These are phyloP conservation scores for Monosporascus sp. DNA, from an alignment of 2,329 filamentous ascomycete genomes.

Conservation along the genomic window DNA sequence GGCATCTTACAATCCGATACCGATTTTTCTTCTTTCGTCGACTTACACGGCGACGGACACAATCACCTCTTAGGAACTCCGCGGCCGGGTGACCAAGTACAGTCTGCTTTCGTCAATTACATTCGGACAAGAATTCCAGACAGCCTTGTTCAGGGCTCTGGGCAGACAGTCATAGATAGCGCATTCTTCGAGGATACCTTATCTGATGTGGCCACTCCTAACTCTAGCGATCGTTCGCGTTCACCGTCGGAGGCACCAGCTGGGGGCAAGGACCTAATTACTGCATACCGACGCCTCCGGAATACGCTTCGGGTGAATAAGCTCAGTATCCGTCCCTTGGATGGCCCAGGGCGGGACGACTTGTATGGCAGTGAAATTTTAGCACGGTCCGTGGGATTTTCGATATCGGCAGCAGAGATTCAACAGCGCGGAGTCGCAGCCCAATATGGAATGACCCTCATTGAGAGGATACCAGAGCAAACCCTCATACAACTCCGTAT, in stretches of 20 bases:
- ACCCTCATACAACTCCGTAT: slow-evolving; percentile 82
- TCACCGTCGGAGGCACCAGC: slow-evolving; percentile 29
- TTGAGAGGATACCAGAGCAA: slow-evolving; percentile 81
- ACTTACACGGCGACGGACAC: slow-evolving; percentile 43
- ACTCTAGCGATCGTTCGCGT: slow-evolving; percentile 28
- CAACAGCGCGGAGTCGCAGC: slow-evolving; percentile 80
- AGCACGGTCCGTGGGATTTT: slow-evolving; percentile 67
- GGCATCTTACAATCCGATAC: slow-evolving; percentile 58
- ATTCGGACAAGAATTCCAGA: slow-evolving; percentile 32
- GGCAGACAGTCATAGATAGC: slow-evolving; percentile 30
- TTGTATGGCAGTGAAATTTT: slow-evolving; percentile 54
- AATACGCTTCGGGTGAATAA: slow-evolving; percentile 54
- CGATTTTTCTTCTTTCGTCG: slow-evolving; percentile 65
- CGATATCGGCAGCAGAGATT: slow-evolving; percentile 85
- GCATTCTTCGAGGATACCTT: slow-evolving; percentile 44
- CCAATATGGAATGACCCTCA: slow-evolving; percentile 65
- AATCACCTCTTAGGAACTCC: slow-evolving; percentile 14
- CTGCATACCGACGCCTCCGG: slow-evolving; percentile 55
- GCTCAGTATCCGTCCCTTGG: slow-evolving; percentile 28
- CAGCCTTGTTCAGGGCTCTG: slow-evolving; percentile 34
- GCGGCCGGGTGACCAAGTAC: slow-evolving; percentile 28
- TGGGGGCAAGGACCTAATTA: slow-evolving; percentile 49
- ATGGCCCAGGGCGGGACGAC: slow-evolving; percentile 30
- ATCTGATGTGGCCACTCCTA: slow-evolving; percentile 31
- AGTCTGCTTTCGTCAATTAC: slow-evolving; percentile 34